Base-by-base conservation (phyloP, 352 stramenopile species). In the Globisporangium ultimum region DNA sequence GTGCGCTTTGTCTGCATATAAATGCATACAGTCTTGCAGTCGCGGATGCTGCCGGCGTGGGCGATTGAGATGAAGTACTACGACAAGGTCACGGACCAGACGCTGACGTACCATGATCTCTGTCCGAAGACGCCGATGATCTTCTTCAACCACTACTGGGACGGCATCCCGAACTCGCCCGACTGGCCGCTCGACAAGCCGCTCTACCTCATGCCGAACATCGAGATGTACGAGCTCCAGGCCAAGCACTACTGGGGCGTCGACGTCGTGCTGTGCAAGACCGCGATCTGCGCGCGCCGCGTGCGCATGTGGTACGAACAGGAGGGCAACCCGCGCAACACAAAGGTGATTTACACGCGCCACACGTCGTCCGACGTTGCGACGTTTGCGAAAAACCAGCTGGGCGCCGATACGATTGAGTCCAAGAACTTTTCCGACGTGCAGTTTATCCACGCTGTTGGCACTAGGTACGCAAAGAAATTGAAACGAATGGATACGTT, bases 91-190 rank as follows among this genome's bases (percentile, higher is more conserved):
- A 18, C 54, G 43, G 47, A 34, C 20, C 13, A 17, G 13, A 53
- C 42, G 15, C 28, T 53, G 42, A 60, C 54, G 28, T 90, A 90
- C 64, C 77, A 75, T 47, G 80, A 90, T 11, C 52, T 87, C 45
- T 87, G 77, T 15, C 74, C 74, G 9, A 65, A 56, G 24, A 85
- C 69, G 5, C 67, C 72, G 14, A 62, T 87, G 60, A 60, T 87
- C 8, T 80, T 87, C 55, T 72, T 87, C 22, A 87, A 87, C 53
- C 77, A 84, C 47, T 84, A 87, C 53, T 87, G 74, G 77, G 56
- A 76, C 12, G 65, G 28, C 9, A 40, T 76, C 0, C 63, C 54
- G 6, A 42, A 54, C 4, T 48, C 48, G 38, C 47, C 64, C 10
- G 51, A 53, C 2, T 79, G 73, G 63, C 72, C 73, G 1, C 60